phyloP scores from a whole-genome alignment of 2,329 filamentous ascomycete species.

The Tolypocladium guangdongense region DNA sequence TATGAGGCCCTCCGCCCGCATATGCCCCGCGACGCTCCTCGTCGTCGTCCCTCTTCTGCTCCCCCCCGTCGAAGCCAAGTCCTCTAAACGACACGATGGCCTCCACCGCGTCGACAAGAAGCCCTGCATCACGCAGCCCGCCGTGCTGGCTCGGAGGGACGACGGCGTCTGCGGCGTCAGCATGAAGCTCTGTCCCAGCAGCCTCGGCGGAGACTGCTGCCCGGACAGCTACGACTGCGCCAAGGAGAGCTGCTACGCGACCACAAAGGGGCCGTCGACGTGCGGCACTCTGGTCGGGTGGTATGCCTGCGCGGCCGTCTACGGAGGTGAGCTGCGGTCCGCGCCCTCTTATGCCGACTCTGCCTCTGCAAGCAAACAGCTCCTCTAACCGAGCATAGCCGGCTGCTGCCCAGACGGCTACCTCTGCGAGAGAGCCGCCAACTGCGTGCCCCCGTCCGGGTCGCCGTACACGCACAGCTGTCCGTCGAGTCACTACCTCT shows the following conservation, averaged over 20 bases:
- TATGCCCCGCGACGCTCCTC: not conserved
- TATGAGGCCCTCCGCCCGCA: not conserved
- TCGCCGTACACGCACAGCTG: constrained; percentile 29
- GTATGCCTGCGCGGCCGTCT: constrained; percentile 27
- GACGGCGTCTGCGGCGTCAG: constrained; percentile 13
- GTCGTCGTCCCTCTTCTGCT: not conserved
- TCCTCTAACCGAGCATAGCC: constrained; percentile 17
- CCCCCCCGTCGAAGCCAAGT: constrained; percentile 8
- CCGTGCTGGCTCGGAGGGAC: constrained; percentile 5
- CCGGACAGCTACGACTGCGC: constrained; percentile 37
- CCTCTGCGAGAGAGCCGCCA: constrained; percentile 25
- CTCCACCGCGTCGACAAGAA: constrained; percentile 20
- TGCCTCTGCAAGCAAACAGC: not conserved
- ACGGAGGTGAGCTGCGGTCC: constrained; percentile 15
- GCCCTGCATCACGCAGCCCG: constrained; percentile 3
- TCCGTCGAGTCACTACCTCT: constrained; percentile 32
- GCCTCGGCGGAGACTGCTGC: constrained; percentile 35
- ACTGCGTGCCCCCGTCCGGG: constrained; percentile 34
- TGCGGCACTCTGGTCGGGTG: constrained; percentile 25
- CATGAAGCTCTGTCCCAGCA: constrained; percentile 24
- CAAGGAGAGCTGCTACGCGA: constrained; percentile 34
- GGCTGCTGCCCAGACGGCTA: constrained; percentile 35
- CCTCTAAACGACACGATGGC: constrained; percentile 18
- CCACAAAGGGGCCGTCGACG: constrained; percentile 29
- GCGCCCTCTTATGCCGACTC: no score